phyloP scores from a whole-genome alignment of 2,329 filamentous ascomycete species.

The Fusarium cicatricum region DNA sequence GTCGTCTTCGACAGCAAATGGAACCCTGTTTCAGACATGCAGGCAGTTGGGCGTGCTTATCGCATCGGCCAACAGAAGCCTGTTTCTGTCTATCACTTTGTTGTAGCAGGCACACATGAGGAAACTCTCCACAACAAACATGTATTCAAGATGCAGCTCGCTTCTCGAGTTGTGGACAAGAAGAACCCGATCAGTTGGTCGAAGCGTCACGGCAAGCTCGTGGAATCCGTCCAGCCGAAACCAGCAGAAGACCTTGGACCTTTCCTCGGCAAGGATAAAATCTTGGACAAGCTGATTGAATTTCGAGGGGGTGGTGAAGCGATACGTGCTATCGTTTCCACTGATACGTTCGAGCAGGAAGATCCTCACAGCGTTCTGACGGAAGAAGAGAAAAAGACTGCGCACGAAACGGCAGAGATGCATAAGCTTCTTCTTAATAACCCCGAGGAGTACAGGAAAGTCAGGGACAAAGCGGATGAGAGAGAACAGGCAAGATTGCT shows the following conservation, averaged over 20 bases:
- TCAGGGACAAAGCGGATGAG: constrained; percentile 16
- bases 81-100: constrained; percentile 86
- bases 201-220: constrained; percentile 61
- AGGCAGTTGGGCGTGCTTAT: constrained; percentile 87
- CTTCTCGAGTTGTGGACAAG: constrained; percentile 82
- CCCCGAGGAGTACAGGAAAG: constrained; percentile 43
- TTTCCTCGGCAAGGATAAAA: constrained; percentile 68
- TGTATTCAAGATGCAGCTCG: constrained; percentile 84
- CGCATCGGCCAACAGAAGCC: constrained; percentile 82
- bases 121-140: constrained; percentile 75
- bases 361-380: constrained; percentile 65
- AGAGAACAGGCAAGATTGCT: constrained; percentile 16
- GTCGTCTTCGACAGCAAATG: constrained; percentile 86
- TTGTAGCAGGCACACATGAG: constrained; percentile 82
- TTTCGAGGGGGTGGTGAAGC: constrained; percentile 46
- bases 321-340: constrained; percentile 68
- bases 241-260: constrained; percentile 59
- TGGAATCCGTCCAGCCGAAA: constrained; percentile 65
- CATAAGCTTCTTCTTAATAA: constrained; percentile 46
- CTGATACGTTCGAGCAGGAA: constrained; percentile 77
- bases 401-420: constrained; percentile 51
- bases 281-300: constrained; percentile 61
- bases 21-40: constrained; percentile 83
- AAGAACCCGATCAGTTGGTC: constrained; percentile 77
- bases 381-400: constrained; percentile 66